Conservation (phyloP, 345 rosid genomes). For the Gossypium raimondii region DNA sequence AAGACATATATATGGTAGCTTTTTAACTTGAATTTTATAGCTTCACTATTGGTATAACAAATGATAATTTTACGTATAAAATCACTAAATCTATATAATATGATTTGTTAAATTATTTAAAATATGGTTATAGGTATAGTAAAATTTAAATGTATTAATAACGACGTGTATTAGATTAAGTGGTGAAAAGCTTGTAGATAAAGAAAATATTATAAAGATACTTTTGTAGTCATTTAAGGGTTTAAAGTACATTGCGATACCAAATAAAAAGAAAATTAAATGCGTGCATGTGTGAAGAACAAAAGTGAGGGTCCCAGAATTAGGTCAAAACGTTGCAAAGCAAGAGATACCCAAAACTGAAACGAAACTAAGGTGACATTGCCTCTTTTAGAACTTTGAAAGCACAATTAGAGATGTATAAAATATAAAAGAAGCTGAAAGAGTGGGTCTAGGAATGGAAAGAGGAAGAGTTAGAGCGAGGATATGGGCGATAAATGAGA, state of each 20-base stretch:
- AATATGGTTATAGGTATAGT: too few species aligned
- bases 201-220: too few species aligned
- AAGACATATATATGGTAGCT: too few species aligned
- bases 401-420: conserved; percentile 8
- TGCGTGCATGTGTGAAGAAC: conserved; percentile 16
- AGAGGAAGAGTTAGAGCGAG: conserved; percentile 43
- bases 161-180: too few species aligned
- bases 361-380: conserved; percentile 15
- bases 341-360: conserved; percentile 12
- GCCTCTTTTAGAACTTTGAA: conserved; percentile 13
- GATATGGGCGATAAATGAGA: conserved; percentile 37
- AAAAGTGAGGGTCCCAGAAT: conserved; percentile 6
- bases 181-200: too few species aligned
- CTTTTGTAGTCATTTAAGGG: too few species aligned
- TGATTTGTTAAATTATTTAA: too few species aligned
- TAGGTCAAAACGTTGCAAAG: conserved; percentile 13
- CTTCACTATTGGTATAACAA: too few species aligned
- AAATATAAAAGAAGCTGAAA: not conserved
- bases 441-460: conserved; percentile 24
- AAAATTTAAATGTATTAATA: too few species aligned
- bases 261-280: not conserved
- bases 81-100: too few species aligned
- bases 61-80: too few species aligned
- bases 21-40: too few species aligned
- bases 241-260: not conserved